Conservation (phyloP, 495 filamentous ascomycete species). For the Hypoxylon crocopeplum region DNA sequence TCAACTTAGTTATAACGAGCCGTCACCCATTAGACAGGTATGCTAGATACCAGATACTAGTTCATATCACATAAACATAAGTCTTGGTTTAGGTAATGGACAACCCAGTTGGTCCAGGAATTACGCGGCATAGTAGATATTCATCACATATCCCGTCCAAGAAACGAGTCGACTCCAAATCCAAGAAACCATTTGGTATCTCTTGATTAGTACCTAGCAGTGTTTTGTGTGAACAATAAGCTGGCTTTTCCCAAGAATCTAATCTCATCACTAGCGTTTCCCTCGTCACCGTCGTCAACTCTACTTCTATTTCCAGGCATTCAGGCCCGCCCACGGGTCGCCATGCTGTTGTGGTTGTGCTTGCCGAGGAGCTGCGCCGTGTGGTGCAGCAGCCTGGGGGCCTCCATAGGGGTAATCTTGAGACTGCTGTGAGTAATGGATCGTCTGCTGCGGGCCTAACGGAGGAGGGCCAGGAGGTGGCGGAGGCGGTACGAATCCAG, state of each 20-base stretch:
- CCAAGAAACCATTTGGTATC: conserved; percentile 1
- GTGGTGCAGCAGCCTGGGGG: conserved; percentile 40
- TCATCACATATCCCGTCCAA: conserved; percentile 13
- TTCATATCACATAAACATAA: no score
- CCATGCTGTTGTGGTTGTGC: conserved; percentile 54
- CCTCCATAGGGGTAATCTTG: conserved; percentile 48
- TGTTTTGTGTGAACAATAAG: conserved; percentile 4
- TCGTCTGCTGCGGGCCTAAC: conserved; percentile 71
- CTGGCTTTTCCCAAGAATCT: conserved; percentile 17
- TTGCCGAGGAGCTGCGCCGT: conserved; percentile 46
- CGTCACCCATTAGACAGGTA: no score
- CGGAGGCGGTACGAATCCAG: conserved; percentile 89
- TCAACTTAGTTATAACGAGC: no score
- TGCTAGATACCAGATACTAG: no score
- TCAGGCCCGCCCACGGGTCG: conserved; percentile 89
- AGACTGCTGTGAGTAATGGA: conserved; percentile 59
- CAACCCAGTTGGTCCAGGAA: no score
- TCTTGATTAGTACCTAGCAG: conserved; percentile 11
- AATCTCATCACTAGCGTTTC: conserved; percentile 21
- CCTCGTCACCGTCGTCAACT: conserved; percentile 17
- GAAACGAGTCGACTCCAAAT: conserved; percentile 1
- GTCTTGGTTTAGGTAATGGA: no score
- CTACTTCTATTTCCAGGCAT: conserved; percentile 75
- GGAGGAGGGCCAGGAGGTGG: conserved; percentile 86
- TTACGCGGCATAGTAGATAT: background rate